Conservation (phyloP, 2,329 filamentous ascomycete species). For the Hypoxylon sp. region DNA sequence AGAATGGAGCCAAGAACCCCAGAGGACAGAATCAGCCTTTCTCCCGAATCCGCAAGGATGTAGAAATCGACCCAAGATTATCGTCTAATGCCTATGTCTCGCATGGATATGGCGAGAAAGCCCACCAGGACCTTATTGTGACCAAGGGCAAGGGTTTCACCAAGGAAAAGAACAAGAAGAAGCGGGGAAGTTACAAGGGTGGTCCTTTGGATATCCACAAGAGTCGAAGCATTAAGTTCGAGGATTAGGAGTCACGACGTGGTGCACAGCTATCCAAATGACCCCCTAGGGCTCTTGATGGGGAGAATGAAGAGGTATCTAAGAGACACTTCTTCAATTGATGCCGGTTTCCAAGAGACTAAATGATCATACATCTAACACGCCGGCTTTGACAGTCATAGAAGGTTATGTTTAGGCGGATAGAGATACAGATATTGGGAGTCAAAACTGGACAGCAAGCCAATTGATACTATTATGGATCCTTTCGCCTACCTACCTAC, state of each 20-base stretch:
- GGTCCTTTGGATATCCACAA: slow-evolving; percentile 86
- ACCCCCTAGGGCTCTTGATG: background rate
- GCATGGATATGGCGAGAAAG: slow-evolving; percentile 90
- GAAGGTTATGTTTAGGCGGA: background rate
- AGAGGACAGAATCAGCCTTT: slow-evolving; percentile 77
- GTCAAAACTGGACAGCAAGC: slow-evolving; percentile 1
- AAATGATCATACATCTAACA: background rate
- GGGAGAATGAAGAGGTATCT: slow-evolving; percentile 1
- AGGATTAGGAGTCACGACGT: slow-evolving; percentile 73
- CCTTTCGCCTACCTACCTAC: background rate
- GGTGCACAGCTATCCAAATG: background rate
- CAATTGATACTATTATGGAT: slow-evolving; percentile 2
- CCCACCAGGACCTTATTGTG: slow-evolving; percentile 88
- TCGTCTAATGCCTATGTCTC: slow-evolving; percentile 84
- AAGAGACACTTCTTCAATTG: slow-evolving; percentile 8
- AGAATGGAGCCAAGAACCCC: slow-evolving; percentile 54
- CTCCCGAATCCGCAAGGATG: slow-evolving; percentile 80
- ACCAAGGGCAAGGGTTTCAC: slow-evolving; percentile 98
- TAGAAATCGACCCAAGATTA: slow-evolving; percentile 77
- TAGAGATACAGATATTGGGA: background rate
- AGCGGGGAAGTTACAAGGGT: slow-evolving; percentile 89
- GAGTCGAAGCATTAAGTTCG: slow-evolving; percentile 93
- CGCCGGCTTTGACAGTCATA: background rate
- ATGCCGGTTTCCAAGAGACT: slow-evolving; percentile 16
- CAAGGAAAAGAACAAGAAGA: slow-evolving; percentile 99